A percentile compares a stretch with the other conserved stretches of the same genome.
These are phyloP conservation scores for Wickerhamomyces sydowiorum DNA, from an alignment of 805 yeast species.

Conservation along the genomic window DNA sequence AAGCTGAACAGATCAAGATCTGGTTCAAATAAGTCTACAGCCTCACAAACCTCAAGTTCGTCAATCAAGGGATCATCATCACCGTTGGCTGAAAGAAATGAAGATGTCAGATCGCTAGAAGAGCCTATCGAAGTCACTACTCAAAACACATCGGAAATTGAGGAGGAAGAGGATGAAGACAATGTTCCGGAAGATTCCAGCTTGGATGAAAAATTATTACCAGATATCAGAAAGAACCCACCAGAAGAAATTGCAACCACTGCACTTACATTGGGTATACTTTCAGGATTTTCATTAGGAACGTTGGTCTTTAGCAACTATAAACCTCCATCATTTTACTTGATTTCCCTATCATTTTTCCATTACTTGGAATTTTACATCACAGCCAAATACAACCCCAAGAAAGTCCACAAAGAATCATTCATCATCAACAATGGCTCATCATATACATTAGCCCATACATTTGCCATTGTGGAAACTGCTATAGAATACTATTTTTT, in stretches of 20 bases:
- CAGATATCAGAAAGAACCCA: constrained; percentile 34
- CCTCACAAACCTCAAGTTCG: not conserved
- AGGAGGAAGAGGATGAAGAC: not conserved
- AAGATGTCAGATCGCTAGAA: not conserved
- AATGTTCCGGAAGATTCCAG: not conserved
- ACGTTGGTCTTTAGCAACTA: constrained; percentile 23
- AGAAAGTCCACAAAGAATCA: constrained; percentile 64
- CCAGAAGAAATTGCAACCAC: constrained; percentile 38
- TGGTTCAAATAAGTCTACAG: not conserved
- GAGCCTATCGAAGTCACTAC: not conserved
- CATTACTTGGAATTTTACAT: constrained; percentile 79
- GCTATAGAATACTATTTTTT: constrained; percentile 34
- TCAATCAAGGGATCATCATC: not conserved
- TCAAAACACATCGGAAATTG: not conserved
- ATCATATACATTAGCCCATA: constrained; percentile 53
- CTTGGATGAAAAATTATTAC: constrained; percentile 6
- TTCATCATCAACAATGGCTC: constrained; percentile 61
- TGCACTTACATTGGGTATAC: constrained; percentile 36
- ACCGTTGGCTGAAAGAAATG: not conserved
- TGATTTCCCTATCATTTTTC: constrained; percentile 50
- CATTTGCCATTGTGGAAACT: constrained; percentile 46
- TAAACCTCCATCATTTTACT: constrained; percentile 39
- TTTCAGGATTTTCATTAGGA: constrained; percentile 34
- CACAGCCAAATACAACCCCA: constrained; percentile 70
- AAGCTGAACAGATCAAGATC: not conserved